Conservation (phyloP, 1,139 yeast genomes). For the Lodderomyces parapsilosis region DNA sequence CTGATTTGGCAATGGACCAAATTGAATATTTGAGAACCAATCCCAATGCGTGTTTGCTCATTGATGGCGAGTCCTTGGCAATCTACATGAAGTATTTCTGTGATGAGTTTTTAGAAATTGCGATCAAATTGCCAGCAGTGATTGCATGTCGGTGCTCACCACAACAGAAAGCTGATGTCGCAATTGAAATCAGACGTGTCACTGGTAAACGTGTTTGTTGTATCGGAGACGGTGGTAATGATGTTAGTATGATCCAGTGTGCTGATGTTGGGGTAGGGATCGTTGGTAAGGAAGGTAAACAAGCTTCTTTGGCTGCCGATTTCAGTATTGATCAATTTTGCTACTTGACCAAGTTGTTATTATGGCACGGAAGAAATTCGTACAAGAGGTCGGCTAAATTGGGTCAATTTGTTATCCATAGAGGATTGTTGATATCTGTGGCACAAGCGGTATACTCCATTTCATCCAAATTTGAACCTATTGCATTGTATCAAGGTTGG, state of each 20-base stretch:
- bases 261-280: conserved; percentile 99
- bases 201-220: conserved; percentile 94
- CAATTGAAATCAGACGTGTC: conserved; percentile 67
- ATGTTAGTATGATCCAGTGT: conserved; percentile 97
- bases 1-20: conserved; percentile 67
- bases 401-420: conserved; percentile 93
- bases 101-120: conserved; percentile 74
- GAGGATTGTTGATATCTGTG: conserved; percentile 93
- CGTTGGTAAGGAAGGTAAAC: conserved; percentile 97
- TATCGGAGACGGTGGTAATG: conserved; percentile 99
- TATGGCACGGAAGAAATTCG: conserved; percentile 98
- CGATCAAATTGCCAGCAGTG: conserved; percentile 81
- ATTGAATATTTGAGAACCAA: conserved; percentile 69
- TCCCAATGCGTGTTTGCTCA: conserved; percentile 73
- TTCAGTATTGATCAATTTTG: conserved; percentile 92
- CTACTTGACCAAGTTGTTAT: conserved; percentile 75
- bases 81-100: conserved; percentile 61
- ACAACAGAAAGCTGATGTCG: conserved; percentile 97
- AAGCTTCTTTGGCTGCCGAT: conserved; percentile 96
- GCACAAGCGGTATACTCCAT: conserved; percentile 94
- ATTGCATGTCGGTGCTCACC: conserved; percentile 98
- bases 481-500: conserved; percentile 94
- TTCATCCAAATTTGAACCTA: conserved; percentile 83
- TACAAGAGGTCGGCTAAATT: conserved; percentile 93
- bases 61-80: conserved; percentile 91